phyloP scores from a whole-genome alignment of 495 filamentous ascomycete genomes.

The Bombardia bombarda region DNA sequence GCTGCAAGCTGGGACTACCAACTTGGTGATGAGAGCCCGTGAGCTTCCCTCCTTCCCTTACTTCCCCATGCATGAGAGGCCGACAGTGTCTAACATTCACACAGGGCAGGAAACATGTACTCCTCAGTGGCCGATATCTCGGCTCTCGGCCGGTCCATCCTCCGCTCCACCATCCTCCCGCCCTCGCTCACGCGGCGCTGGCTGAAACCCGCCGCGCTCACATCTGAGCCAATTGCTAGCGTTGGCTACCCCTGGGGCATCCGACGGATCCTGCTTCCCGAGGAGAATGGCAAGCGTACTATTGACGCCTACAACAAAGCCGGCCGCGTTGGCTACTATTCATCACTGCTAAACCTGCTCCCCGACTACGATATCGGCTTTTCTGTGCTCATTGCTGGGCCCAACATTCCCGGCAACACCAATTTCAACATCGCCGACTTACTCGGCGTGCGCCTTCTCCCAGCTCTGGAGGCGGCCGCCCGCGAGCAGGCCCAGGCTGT shows the following conservation, averaged over 20 bases:
- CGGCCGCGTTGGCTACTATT: slow-evolving; percentile 41
- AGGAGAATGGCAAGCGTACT: slow-evolving; percentile 36
- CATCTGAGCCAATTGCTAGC: slow-evolving; percentile 35
- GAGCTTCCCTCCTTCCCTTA: slow-evolving; percentile 3
- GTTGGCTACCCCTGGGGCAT: slow-evolving; percentile 56
- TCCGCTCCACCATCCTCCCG: slow-evolving; percentile 39
- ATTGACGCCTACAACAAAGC: slow-evolving; percentile 45
- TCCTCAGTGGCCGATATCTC: slow-evolving; percentile 45
- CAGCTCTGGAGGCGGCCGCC: slow-evolving; percentile 37
- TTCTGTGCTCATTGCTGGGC: slow-evolving; percentile 28
- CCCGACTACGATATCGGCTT: slow-evolving; percentile 46
- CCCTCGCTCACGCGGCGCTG: slow-evolving; percentile 42
- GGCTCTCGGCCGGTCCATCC: slow-evolving; percentile 46
- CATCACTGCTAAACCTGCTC: slow-evolving; percentile 35
- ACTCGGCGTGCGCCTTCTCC: slow-evolving; percentile 32
- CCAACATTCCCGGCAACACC: slow-evolving; percentile 37
- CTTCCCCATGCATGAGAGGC: background rate
- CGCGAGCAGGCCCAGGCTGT: slow-evolving; percentile 31
- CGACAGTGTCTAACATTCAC: background rate
- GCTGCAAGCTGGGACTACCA: slow-evolving; percentile 28
- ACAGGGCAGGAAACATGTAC: slow-evolving; percentile 49
- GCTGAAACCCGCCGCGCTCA: slow-evolving; percentile 48
- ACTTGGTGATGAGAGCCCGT: slow-evolving; percentile 33
- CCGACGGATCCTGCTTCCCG: slow-evolving; percentile 24
- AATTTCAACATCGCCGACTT: slow-evolving; percentile 41